phyloP scores from a whole-genome alignment of 164 flowering plant genomes.

The Sextonia rubra region DNA sequence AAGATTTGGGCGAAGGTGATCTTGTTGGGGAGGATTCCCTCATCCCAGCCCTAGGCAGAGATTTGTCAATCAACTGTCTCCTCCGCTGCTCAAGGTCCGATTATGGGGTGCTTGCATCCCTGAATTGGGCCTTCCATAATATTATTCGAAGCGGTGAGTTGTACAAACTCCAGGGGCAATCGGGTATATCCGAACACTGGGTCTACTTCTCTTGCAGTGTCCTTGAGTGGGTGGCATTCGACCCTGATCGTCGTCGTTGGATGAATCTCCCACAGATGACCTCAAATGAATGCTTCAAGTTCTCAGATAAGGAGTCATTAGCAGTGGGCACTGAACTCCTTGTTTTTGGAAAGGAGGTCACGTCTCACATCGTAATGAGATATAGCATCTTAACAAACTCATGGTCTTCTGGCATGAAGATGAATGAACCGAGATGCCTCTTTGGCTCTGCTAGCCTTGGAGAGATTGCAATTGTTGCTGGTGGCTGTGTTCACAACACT shows the following conservation, averaged over 20 bases:
- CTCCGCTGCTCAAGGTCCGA: constrained; percentile 77
- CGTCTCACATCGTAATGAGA: constrained; percentile 53
- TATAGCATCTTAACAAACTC: constrained; percentile 77
- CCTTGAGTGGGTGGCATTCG: constrained; percentile 91
- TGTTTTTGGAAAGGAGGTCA: constrained; percentile 75
- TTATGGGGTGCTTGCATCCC: constrained; percentile 63
- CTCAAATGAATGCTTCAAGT: constrained; percentile 63
- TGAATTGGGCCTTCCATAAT: constrained; percentile 55
- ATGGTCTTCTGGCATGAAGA: constrained; percentile 69
- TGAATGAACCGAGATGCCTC: constrained; percentile 78
- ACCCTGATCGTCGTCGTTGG: constrained; percentile 64
- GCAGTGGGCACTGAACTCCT: constrained; percentile 96
- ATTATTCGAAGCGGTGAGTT: constrained; percentile 65
- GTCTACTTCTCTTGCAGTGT: constrained; percentile 76
- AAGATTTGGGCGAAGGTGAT: not conserved
- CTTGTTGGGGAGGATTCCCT: constrained; percentile 15
- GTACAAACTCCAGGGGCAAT: constrained; percentile 50
- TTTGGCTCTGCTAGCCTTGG: constrained; percentile 92
- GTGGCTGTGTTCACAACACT: constrained; percentile 73
- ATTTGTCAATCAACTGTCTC: constrained; percentile 64
- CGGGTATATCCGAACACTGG: constrained; percentile 79
- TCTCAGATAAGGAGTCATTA: constrained; percentile 82
- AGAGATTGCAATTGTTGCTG: constrained; percentile 81
- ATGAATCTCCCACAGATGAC: constrained; percentile 78
- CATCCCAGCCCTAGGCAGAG: constrained; percentile 57